Evolutionary conservation across 1,139 yeast species (phyloP).

Genomic region (Saccharomycopsis crataegensis): DNA sequence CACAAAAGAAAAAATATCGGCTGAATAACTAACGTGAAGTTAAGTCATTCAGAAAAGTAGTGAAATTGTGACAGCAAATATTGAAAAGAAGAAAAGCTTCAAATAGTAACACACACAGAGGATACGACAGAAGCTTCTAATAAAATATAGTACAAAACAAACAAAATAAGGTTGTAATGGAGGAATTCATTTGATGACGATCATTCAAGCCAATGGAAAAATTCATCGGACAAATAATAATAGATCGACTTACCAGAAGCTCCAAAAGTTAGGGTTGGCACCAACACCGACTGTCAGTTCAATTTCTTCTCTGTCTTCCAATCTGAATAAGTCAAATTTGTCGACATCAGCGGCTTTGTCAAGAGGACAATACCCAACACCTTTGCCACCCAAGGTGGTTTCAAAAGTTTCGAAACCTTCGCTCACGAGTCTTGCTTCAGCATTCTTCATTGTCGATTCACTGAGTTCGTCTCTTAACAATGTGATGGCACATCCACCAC

Average conservation of each 20-base stretch:
- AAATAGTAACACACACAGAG: too few species aligned
- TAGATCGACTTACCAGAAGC: constrained; percentile 21
- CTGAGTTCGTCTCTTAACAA: constrained; percentile 48
- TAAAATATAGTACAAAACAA: too few species aligned
- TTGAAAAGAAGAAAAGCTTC: too few species aligned
- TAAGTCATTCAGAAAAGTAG: too few species aligned
- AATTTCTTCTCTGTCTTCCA: constrained; percentile 38
- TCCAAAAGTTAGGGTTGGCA: constrained; percentile 20
- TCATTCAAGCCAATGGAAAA: too few species aligned
- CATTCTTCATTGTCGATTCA: constrained; percentile 31
- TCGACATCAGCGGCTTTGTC: constrained; percentile 26
- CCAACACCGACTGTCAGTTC: constrained; percentile 41
- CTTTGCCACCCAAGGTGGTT: constrained; percentile 83
- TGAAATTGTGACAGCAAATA: too few species aligned
- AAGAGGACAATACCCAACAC: constrained; percentile 52
- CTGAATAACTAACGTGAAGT: too few species aligned
- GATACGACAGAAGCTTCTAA: too few species aligned
- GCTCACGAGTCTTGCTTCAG: constrained; percentile 30
- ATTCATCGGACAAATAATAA: too few species aligned
- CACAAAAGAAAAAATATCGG: too few species aligned
- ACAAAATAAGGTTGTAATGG: too few species aligned
- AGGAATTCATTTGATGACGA: too few species aligned
- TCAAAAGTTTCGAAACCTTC: constrained; percentile 70
- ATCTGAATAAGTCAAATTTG: constrained; percentile 33
- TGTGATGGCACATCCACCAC: constrained; percentile 98